Percentiles rank a stretch among this genome's conserved stretches.
Evolutionary conservation across 2,329 filamentous ascomycete species (phyloP).

Genomic region (Ophiostoma sp.): DNA sequence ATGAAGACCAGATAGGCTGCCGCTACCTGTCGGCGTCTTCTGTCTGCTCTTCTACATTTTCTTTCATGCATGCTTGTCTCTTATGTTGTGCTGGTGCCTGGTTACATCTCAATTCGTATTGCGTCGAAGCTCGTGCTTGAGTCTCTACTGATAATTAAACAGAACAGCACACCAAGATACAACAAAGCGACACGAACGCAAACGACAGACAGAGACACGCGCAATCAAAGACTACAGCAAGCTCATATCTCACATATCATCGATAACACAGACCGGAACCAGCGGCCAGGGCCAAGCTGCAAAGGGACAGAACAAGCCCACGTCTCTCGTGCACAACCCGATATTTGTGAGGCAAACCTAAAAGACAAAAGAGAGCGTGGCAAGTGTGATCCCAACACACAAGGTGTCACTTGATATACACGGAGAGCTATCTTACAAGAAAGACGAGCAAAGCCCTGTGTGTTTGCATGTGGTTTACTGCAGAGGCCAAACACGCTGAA

Average conservation of each 20-base stretch:
- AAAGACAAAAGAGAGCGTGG: too few species aligned
- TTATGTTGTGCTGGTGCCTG: neutral
- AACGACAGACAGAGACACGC: neutral
- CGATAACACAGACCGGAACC: too few species aligned
- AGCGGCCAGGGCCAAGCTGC: neutral
- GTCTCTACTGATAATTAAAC: neutral
- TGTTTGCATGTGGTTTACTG: neutral
- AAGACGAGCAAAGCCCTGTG: neutral
- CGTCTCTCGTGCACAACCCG: too few species aligned
- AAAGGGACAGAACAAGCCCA: neutral
- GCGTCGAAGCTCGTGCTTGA: neutral
- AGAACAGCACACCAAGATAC: neutral
- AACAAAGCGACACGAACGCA: neutral
- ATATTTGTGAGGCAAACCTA: too few species aligned
- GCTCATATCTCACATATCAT: too few species aligned
- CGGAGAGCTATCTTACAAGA: too few species aligned
- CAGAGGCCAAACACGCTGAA: neutral
- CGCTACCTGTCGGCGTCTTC: neutral
- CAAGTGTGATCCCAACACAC: too few species aligned
- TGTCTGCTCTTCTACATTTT: neutral
- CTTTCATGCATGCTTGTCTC: neutral
- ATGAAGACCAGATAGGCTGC: neutral
- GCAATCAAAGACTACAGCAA: neutral
- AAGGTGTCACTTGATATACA: too few species aligned
- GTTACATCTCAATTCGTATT: neutral